Evolutionary conservation across 2,329 filamentous ascomycete genomes (phyloP), one percentile per base, ranked within the genome.

Genomic region (Sphaceloma murrayae): DNA sequence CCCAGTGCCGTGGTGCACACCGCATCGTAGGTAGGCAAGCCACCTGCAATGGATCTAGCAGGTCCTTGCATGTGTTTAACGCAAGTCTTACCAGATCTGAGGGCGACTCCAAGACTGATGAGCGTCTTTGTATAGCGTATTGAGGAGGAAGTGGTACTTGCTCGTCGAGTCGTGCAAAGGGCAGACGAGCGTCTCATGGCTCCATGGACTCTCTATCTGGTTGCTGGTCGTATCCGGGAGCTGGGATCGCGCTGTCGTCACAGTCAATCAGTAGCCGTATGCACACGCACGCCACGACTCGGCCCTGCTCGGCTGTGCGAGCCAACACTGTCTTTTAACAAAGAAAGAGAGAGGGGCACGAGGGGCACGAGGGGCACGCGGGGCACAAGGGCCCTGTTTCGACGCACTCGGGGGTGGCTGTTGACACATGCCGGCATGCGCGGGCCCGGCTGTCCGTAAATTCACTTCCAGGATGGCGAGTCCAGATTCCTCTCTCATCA

Each of bases 371-470:
- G n/a, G n/a, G n/a, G n/a, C n/a, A n/a, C n/a, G n/a, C n/a, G n/a
- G n/a, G n/a, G n/a, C n/a, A n/a, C n/a, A n/a, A n/a, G n/a, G n/a
- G n/a, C n/a, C n/a, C 18, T 8, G 33, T 21, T 36, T 22, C 24
- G 30, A 40, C 24, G 11, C 11, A n/a, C n/a, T n/a, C n/a, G n/a
- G n/a, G n/a, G n/a, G n/a, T n/a, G n/a, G n/a, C n/a, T n/a, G n/a
- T n/a, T n/a, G n/a, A n/a, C 19, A 10, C 11, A 40, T 22, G 36
- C 21, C 22, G 36, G 36, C 22, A 30, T 16, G n/a, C 9, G 18
- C 24, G 17, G 36, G n/a, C n/a, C 36, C 22, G 36, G 36, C 22
- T 26, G 30, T 30, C 24, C 24, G 36, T 14, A 40, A 40, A 40
- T 29, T 29, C 36, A 19, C 30, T 16, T 29, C 26, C 36, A 26